These are phyloP conservation scores for Ophiosphaerella herpotricha DNA, from an alignment of 2,329 filamentous ascomycete species.

Conservation along the genomic window DNA sequence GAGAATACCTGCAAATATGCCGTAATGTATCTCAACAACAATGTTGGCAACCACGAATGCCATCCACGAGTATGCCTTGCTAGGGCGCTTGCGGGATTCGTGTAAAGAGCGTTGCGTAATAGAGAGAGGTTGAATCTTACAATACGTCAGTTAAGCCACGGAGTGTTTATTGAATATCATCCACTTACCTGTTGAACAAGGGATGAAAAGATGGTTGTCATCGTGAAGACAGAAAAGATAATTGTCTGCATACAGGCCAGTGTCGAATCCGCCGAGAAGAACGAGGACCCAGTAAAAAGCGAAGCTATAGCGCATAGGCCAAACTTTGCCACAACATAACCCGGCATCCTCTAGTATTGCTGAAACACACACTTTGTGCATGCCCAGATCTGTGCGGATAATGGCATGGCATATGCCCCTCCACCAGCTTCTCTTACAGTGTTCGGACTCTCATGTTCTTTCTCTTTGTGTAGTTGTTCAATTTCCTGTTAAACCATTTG, in stretches of 20 bases:
- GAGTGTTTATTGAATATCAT: background rate
- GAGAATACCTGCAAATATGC: conserved; percentile 65
- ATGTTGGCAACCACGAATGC: conserved; percentile 74
- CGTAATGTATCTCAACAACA: conserved; percentile 71
- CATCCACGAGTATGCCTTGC: conserved; percentile 76
- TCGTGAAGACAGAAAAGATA: conserved; percentile 58
- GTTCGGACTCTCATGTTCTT: conserved; percentile 28
- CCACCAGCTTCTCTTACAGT: conserved; percentile 41
- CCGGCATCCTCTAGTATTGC: conserved; percentile 53
- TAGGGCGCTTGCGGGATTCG: conserved; percentile 64
- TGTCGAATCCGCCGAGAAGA: conserved; percentile 45
- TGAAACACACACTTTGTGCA: conserved; percentile 51
- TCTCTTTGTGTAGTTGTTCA: conserved; percentile 47
- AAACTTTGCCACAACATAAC: conserved; percentile 47
- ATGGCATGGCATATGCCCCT: conserved; percentile 52
- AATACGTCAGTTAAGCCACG: conserved; percentile 28
- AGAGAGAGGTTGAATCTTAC: conserved; percentile 61
- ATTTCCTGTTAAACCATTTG: conserved; percentile 43
- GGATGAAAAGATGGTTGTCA: conserved; percentile 49
- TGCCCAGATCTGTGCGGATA: conserved; percentile 38
- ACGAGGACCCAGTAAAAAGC: conserved; percentile 49
- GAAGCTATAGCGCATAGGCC: conserved; percentile 30
- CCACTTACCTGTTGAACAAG: conserved; percentile 55
- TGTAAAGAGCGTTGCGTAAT: conserved; percentile 63
- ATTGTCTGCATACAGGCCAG: conserved; percentile 52